These are phyloP conservation scores for Asclepias syriaca DNA, from an alignment of 257 asterid genomes.

Conservation along the genomic window DNA sequence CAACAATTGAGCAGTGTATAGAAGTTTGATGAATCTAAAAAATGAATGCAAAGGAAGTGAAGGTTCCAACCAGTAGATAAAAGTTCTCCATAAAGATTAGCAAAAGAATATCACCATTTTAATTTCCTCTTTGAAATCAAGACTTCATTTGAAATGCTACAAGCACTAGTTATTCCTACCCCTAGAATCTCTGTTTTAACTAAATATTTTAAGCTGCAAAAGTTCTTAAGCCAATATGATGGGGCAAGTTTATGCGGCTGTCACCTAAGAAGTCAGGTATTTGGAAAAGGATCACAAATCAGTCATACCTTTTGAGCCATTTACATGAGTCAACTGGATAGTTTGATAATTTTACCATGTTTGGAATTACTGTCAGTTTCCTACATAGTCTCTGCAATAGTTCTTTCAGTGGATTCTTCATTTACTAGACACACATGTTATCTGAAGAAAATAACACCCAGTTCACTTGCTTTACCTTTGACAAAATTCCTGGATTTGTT, in stretches of 20 bases:
- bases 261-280: background rate
- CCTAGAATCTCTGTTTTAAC: background rate
- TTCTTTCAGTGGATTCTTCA: background rate
- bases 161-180: background rate
- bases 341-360: background rate
- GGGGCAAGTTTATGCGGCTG: background rate
- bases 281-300: background rate
- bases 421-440: background rate
- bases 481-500: constrained; percentile 65
- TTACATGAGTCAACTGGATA: background rate
- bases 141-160: background rate
- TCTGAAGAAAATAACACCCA: background rate
- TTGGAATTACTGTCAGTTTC: background rate
- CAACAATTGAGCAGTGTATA: background rate
- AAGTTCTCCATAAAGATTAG: background rate
- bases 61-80: background rate
- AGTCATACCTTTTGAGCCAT: background rate
- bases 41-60: background rate
- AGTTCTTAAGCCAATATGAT: background rate
- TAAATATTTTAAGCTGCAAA: background rate
- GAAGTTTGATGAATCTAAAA: background rate
- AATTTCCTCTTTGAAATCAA: background rate
- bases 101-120: background rate
- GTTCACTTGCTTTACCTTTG: constrained; percentile 48
- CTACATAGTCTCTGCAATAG: background rate